Evolutionary conservation across 768 basidiomycete genomes (phyloP).

Genomic region (Botryobasidium botryosum): DNA sequence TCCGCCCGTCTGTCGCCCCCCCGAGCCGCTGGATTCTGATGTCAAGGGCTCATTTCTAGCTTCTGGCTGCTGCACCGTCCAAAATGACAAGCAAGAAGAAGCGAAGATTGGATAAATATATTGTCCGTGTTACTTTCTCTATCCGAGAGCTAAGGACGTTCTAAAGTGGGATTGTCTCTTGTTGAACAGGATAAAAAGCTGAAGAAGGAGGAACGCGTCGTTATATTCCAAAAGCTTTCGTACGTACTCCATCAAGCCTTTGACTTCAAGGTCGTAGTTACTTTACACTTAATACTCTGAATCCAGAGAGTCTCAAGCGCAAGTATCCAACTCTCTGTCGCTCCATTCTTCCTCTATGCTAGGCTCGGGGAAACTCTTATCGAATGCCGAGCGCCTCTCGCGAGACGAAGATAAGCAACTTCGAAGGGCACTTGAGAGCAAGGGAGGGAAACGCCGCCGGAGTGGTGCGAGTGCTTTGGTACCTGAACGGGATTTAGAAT

Average conservation of each 20-base stretch:
- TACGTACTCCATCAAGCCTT: conserved; percentile 24
- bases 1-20: conserved; percentile 17
- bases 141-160: neutral
- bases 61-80: conserved; percentile 26
- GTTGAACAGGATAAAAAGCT: conserved; percentile 68
- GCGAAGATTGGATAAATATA: conserved; percentile 82
- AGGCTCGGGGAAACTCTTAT: conserved; percentile 50
- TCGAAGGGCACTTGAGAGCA: conserved; percentile 34
- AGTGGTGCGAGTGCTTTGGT: conserved; percentile 27
- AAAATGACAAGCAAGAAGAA: conserved; percentile 75
- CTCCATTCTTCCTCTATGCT: conserved; percentile 72
- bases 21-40: neutral
- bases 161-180: neutral
- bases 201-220: conserved; percentile 69
- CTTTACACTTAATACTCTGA: neutral
- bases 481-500: conserved; percentile 11
- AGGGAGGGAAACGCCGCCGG: conserved; percentile 25
- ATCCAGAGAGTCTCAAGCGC: conserved; percentile 57
- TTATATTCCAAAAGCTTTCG: conserved; percentile 69
- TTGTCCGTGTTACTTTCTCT: conserved; percentile 32
- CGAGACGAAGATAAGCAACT: conserved; percentile 42
- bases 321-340: conserved; percentile 36
- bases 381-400: conserved; percentile 43
- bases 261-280: neutral
- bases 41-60: neutral